phyloP scores from a whole-genome alignment of 2,329 filamentous ascomycete species.

The Epichloe sp. region DNA sequence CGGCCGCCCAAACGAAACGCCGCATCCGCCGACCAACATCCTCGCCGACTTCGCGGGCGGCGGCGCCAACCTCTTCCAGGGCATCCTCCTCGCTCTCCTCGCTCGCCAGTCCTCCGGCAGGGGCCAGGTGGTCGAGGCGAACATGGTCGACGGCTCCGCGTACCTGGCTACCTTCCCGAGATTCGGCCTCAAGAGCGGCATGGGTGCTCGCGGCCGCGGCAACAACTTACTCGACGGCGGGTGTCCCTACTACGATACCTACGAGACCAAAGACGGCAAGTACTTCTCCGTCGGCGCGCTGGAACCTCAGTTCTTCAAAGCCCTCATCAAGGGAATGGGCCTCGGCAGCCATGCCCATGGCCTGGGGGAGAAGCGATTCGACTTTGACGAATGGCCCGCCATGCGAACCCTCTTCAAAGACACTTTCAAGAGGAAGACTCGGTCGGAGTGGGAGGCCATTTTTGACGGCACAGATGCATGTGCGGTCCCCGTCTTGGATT shows the following conservation, averaged over 20 bases:
- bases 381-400: constrained; percentile 53
- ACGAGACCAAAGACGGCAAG: constrained; percentile 65
- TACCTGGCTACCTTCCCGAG: constrained; percentile 72
- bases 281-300: constrained; percentile 85
- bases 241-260: constrained; percentile 79
- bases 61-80: constrained; percentile 68
- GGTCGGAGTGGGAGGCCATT: constrained; percentile 68
- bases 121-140: constrained; percentile 86
- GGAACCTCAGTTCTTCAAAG: constrained; percentile 72
- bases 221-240: constrained; percentile 73
- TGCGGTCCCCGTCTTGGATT: constrained; percentile 71
- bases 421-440: constrained; percentile 55
- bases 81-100: constrained; percentile 68
- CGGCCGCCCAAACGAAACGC: constrained; percentile 54
- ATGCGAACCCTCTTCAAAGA: constrained; percentile 47
- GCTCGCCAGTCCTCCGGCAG: constrained; percentile 47
- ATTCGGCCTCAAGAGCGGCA: constrained; percentile 46
- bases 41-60: constrained; percentile 87
- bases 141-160: constrained; percentile 85
- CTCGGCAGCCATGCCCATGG: constrained; percentile 35
- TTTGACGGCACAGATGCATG: constrained; percentile 92
- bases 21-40: constrained; percentile 70
- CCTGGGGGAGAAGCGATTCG: constrained; percentile 41
- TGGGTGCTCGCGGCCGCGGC: constrained; percentile 54
- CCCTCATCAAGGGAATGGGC: constrained; percentile 52